Evolutionary conservation across 768 basidiomycete species (phyloP), one percentile per base, ranked within the genome.

Genomic region (Kwoniella europaea): DNA sequence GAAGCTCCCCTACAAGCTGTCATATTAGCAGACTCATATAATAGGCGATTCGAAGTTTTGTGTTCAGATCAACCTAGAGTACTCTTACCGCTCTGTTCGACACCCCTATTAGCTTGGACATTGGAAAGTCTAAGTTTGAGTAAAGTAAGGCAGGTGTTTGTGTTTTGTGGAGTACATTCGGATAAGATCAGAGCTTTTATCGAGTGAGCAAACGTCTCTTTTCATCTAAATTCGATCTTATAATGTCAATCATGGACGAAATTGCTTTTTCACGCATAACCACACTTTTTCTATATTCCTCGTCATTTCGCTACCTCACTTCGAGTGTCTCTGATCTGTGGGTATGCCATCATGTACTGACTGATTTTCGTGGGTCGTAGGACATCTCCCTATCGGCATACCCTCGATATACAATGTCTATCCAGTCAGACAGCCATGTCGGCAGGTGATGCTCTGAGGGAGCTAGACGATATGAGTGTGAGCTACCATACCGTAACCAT

Each of bases 1-100:
- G 92, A 94, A 64, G 91, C 97, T 62, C 89, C 92, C 20, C 86
- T 98, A 0, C 95, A 98, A 79, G 96, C 96, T 18, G 92, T 98
- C 67, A 90, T 99, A 55, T 90, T 99, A 53, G 94, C 96, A 12
- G 96, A 99, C 82, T 94, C 93, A 74, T 97, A 95, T 86, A 95
- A 97, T 86, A 91, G 90, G 78, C 88, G 93, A 66, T 96, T 98
- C 80, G 88, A 91, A 67, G 95, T 94, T 20, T 87, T 97, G n/a
- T 95, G 93, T 50, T 87, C 88, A 44, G 89, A 89, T 81, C 91
- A 90, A 85, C 95, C 95, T 72, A 88, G 95, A 83, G 93, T 93
- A 84, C 87, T 98, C 12, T 86, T 98, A 24, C 97, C 96, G 0
- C 88, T 98, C 75, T 94, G 94, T 85, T 98, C 98, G 84, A 91